Base-by-base conservation (phyloP, 139 green algal genomes). In the Eudorina sp. region DNA sequence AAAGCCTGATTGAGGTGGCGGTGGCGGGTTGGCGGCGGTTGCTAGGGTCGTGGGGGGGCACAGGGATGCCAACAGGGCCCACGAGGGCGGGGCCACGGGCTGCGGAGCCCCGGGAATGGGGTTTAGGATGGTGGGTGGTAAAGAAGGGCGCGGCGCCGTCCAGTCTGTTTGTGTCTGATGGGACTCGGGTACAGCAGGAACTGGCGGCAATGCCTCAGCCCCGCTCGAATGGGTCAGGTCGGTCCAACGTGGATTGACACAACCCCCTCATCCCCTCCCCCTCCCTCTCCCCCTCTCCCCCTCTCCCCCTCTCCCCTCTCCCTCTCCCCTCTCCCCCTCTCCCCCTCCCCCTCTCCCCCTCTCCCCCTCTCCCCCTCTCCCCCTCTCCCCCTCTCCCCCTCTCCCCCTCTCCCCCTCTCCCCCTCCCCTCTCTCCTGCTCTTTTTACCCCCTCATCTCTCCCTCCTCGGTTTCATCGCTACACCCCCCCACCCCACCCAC, bases 401-500 rank as follows among this genome's bases (percentile, higher is more conserved):
- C 40, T 34, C 62, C 75, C 95, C 91, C 68, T 76, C 6, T 69
- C 62, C 62, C 13, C 21, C 62, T 34, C n/a, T 29, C 16, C 11
- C 11, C 4, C 27, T 3, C 27, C 23, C 38, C 62, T 34, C 16
- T 72, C 21, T 29, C 3, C 19, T 34, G 38, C 31, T 29, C 38
- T 11, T 11, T 25, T 25, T 23, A 25, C 7, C 55, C 5, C 55
- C 55, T n/a, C n/a, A n/a, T n/a, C n/a, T n/a, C n/a, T n/a, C n/a
- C n/a, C n/a, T n/a, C n/a, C n/a, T n/a, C n/a, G 51, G 51, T 58
- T 13, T 62, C 78, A 51, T 98, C 78, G 1, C 83, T 76, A 34
- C 97, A 94, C 60, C 87, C 94, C 96, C 98, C 97, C 92, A 93
- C 53, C 53, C 1, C 14, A 16, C 80, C 40, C 60, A 86, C 80